phyloP scores from a whole-genome alignment of 2,329 filamentous ascomycete species.

The Venturia nashicola region DNA sequence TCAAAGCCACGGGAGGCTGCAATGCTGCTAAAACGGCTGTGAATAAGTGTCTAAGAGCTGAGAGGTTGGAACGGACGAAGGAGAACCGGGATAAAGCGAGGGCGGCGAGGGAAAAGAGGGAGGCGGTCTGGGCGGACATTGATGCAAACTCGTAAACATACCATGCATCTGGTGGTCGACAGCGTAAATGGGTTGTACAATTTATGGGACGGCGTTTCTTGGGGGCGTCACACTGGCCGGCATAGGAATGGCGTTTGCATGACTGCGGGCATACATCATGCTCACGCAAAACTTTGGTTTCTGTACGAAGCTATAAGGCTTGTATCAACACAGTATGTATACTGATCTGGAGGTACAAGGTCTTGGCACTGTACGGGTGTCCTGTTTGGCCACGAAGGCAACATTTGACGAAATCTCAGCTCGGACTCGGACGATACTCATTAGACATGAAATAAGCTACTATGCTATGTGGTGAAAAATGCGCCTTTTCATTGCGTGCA shows the following conservation, averaged over 20 bases:
- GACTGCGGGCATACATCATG: background rate
- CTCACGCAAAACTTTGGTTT: background rate
- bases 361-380: too few relatives aligned
- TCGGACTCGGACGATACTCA: too few relatives aligned
- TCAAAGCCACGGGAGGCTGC: slow-evolving; percentile 84
- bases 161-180: too few relatives aligned
- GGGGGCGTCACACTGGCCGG: background rate
- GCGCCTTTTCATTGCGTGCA: too few relatives aligned
- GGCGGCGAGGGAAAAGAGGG: slow-evolving; percentile 57
- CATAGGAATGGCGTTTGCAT: background rate
- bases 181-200: background rate
- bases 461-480: too few relatives aligned
- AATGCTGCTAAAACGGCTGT: slow-evolving; percentile 75
- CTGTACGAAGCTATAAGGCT: background rate
- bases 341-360: too few relatives aligned
- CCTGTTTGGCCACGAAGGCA: too few relatives aligned
- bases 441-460: too few relatives aligned
- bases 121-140: slow-evolving; percentile 68
- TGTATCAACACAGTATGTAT: background rate
- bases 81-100: slow-evolving; percentile 61
- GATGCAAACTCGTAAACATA: slow-evolving; percentile 49
- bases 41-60: slow-evolving; percentile 69
- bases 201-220: background rate
- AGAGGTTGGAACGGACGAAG: slow-evolving; percentile 66
- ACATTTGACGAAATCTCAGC: background rate